Evolutionary conservation across 2,329 filamentous ascomycete genomes (phyloP), one percentile per base, ranked within the genome.

Genomic region (Epichloe aotearoae): DNA sequence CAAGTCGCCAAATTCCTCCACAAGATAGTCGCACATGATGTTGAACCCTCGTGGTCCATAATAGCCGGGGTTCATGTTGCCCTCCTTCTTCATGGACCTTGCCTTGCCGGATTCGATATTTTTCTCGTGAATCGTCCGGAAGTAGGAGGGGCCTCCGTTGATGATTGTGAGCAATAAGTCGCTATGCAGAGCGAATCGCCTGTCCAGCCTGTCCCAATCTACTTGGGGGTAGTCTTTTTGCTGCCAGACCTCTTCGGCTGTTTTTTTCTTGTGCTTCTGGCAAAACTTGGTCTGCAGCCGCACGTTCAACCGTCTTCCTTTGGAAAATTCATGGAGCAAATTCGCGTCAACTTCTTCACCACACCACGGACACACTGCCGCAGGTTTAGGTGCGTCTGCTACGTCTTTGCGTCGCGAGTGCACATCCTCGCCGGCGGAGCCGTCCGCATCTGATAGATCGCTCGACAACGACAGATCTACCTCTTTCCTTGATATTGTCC

Each of bases 1-100:
- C 54, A 77, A 65, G 8, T 72, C 63, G 14, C 76, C 78, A 62
- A 87, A 82, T 45, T 73, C 71, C 3, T 68, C 61, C 52, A 86
- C 80, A 38, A 89, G 76, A 50, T 76, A 77, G 58, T 87, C 82
- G 43, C 80, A 85, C 76, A 95, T 87, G 48, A 77, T 68, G 46
- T 79, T 78, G 48, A 85, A 73, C 1, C 89, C 89, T 19, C 82
- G 77, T 3, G 83, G 77, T 2, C 89, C 89, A 66, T 95, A 95
- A 66, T 95, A 95, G 0, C 89, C 89, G 10, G 86, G 85, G 3
- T 77, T 82, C 33, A 84, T 72, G 50, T 72, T 75, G 30, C 79
- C 69, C 47, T 73, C 80, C 53, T 79, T 75, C 48, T 79, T 70
- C 51, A 86, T 69, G 26, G 76, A 83, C 49, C 78, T 74, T 33